Evolutionary conservation across 148 eudicot species (phyloP), one percentile per base, ranked within the genome.

Genomic region (Diospyros kaki): DNA sequence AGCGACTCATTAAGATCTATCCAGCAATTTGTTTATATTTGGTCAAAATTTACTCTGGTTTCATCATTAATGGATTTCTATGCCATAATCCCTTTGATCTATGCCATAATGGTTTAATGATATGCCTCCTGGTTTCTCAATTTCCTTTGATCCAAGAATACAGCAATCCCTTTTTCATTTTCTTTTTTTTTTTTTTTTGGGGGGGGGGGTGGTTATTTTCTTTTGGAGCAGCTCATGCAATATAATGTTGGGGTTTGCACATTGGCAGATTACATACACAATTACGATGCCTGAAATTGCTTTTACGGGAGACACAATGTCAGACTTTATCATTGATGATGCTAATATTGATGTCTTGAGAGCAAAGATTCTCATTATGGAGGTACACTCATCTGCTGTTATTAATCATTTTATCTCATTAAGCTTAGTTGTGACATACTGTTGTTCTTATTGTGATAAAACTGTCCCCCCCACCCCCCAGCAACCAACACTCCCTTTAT

Each of bases 281-380:
- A 50, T 69, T 42, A 85, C 90, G 62, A 69, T 93, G 73, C 92
- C 97, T 71, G 98, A 94, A 86, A 78, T 94, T 82, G 98, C 98
- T 69, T 94, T 94, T 74, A 91, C 98, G 2, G 98, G 98, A 64
- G 98, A 94, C 79, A 94, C 98, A 3, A 90, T 59, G 80, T 87
- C 96, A 39, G 98, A 94, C 73, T 94, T 94, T 78, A 86, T 91
- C 66, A 61, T 75, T 64, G 93, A 94, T 72, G 73, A 80, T 1
- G 60, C 73, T 63, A 92, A 94, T 78, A 43, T 41, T 74, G 98
- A 94, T 75, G 96, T 80, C 58, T 81, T 94, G 79, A 87, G 74
- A 75, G 91, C 96, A 78, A 92, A 87, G 85, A 81, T 95, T 82
- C 97, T 95, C 71, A 90, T 95, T 50, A 92, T 92, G 97, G 98